A percentile compares a stretch with the other conserved stretches of the same genome.
These are phyloP conservation scores for Dendrocalamus sinicus DNA, from an alignment of 176 grass and related monocot species.

Conservation along the genomic window DNA sequence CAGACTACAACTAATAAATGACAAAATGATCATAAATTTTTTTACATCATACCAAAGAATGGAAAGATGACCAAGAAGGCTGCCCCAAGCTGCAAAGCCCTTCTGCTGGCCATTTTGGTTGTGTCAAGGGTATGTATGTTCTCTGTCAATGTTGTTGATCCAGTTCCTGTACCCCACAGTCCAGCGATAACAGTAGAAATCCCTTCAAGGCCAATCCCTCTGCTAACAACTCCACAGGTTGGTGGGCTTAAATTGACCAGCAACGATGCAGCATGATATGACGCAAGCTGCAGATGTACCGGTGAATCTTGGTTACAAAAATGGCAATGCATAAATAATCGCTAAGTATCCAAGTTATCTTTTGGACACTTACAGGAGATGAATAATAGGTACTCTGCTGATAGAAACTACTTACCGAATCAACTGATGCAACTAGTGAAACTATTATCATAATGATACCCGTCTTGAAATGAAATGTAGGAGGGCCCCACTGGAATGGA, in stretches of 20 bases:
- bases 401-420: constrained; percentile 73
- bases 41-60: constrained; percentile 68
- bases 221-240: constrained; percentile 92
- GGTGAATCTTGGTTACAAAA: constrained; percentile 15
- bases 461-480: constrained; percentile 87
- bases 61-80: constrained; percentile 73
- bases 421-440: constrained; percentile 88
- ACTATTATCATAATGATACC: constrained; percentile 84
- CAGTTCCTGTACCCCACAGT: constrained; percentile 91
- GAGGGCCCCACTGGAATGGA: constrained; percentile 96
- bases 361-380: constrained; percentile 2
- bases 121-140: constrained; percentile 93
- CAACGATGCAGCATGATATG: constrained; percentile 87
- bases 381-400: constrained; percentile 14
- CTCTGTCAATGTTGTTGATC: constrained; percentile 84
- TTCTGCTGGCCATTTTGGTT: constrained; percentile 80
- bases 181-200: constrained; percentile 86
- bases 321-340: constrained; percentile 8
- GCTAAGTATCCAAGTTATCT: background rate
- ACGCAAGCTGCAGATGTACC: constrained; percentile 64
- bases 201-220: constrained; percentile 95
- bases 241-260: constrained; percentile 88
- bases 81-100: constrained; percentile 85
- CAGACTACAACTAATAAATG: background rate
- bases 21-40: background rate